Conservation (phyloP, 371 early-diverging fungal species). For the Nematocida parisii region DNA sequence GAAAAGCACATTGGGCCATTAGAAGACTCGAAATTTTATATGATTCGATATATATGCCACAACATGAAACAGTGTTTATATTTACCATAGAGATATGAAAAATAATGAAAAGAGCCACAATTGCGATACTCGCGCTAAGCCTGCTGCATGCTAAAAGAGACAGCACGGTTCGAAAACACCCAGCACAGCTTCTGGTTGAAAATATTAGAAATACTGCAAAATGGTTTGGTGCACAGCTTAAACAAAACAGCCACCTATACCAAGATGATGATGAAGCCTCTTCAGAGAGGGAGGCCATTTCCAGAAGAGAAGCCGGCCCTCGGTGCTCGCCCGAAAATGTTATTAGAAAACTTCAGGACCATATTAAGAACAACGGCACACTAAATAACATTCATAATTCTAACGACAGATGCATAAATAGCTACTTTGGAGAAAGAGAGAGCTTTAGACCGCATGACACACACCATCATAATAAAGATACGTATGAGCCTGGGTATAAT, state of each 20-base stretch:
- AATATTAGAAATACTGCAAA: background rate
- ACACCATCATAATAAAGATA: background rate
- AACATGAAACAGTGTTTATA: constrained; percentile 26
- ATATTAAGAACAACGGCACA: background rate
- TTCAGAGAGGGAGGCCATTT: background rate
- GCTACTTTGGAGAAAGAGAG: background rate
- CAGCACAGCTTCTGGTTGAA: background rate
- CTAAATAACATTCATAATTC: background rate
- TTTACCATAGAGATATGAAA: constrained; percentile 20
- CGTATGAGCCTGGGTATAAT: background rate
- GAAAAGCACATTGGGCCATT: no score
- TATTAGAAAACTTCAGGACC: background rate
- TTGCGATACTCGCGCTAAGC: constrained; percentile 7
- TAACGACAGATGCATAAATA: background rate
- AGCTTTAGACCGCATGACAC: background rate
- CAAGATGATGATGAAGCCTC: background rate
- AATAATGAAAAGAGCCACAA: constrained; percentile 1
- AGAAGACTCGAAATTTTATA: no score
- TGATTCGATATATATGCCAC: no score
- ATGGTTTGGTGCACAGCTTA: background rate
- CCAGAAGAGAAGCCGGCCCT: background rate
- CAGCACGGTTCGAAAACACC: background rate
- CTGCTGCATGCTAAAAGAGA: background rate
- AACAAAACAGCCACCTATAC: background rate
- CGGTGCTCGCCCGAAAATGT: background rate